Evolutionary conservation across 2,329 filamentous ascomycete species (phyloP).

Genomic region (Neoarthrinium moseri): DNA sequence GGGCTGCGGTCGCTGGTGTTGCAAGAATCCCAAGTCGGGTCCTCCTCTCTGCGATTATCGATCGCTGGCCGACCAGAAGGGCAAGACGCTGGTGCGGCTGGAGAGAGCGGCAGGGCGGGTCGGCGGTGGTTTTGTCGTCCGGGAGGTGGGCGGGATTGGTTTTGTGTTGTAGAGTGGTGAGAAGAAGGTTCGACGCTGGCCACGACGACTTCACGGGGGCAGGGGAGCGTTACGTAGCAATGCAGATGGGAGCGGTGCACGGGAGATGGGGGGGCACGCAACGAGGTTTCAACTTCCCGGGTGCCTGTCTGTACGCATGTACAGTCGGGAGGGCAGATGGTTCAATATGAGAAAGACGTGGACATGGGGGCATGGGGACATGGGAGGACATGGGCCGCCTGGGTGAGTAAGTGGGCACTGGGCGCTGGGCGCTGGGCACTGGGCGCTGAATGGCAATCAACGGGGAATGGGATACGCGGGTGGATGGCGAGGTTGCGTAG

Average conservation of each 20-base stretch:
- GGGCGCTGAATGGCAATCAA: too few species aligned
- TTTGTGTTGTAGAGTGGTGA: background rate
- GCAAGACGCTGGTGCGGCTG: background rate
- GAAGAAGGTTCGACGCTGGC: background rate
- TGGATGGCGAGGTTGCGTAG: constrained; percentile 10
- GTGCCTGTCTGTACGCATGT: background rate
- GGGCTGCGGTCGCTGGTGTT: background rate
- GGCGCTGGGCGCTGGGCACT: too few species aligned
- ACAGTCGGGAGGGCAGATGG: constrained; percentile 5
- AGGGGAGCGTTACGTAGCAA: constrained; percentile 8
- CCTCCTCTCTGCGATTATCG: background rate
- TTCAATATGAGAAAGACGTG: too few species aligned
- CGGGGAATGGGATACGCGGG: constrained; percentile 3
- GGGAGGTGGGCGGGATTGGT: constrained; percentile 5
- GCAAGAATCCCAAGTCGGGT: background rate
- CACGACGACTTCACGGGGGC: constrained; percentile 3
- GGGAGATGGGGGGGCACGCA: constrained; percentile 3
- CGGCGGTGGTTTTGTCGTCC: background rate
- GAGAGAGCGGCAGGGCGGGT: background rate
- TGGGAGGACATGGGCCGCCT: too few species aligned
- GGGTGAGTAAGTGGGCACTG: too few species aligned
- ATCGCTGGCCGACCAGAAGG: too few species aligned
- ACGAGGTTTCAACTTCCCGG: constrained; percentile 7
- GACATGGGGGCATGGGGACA: too few species aligned
- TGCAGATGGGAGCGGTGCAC: background rate